Base-by-base conservation (phyloP, 208 protist species). In the Trypanosoma boissoni region DNA sequence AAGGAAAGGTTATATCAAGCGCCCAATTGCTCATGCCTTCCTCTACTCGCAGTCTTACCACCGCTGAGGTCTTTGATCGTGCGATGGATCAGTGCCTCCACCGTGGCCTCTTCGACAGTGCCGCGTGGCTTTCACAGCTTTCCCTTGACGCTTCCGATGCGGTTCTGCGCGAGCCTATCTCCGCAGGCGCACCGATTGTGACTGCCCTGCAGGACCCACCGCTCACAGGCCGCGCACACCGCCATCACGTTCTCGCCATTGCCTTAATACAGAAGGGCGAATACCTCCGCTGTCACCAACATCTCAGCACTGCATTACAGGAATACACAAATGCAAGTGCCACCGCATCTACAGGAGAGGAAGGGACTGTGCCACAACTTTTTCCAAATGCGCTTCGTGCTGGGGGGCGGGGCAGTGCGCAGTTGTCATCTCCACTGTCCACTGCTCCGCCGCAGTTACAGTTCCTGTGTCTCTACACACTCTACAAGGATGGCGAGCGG, bases 401-500 rank as follows among this genome's bases (percentile, higher is more conserved):
- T 29, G n/a, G 21, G n/a, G 44, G 26, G 58, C 20, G 41, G 57
- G 43, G 49, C 27, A 26, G 54, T 32, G 39, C 66, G 18, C 37
- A 31, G 6, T 50, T 54, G 6, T 62, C 48, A 27, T 50, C 64
- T 26, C 43, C 63, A 44, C 62, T 57, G 12, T 61, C 54, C 14
- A 12, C 56, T 26, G 3, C 44, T 36, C 50, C 85, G 0, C 50
- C 81, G 3, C 54, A 67, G 2, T 55, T 92, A 28, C 73, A 83
- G 48, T 94, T 94, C 52, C 54, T 94, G 5, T 78, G 76, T 52
- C 57, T 89, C 12, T 94, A 94, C 71, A 76, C 83, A 8, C 67
- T 94, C 7, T 94, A 83, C 53, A 79, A 88, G 74, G 83, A 79
- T 50, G 87, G 87, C 10, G 68, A 90, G 55, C 76, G 77, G 61